phyloP scores from a whole-genome alignment of 176 grass and related monocot genomes.

The Cenchrus purpureus region DNA sequence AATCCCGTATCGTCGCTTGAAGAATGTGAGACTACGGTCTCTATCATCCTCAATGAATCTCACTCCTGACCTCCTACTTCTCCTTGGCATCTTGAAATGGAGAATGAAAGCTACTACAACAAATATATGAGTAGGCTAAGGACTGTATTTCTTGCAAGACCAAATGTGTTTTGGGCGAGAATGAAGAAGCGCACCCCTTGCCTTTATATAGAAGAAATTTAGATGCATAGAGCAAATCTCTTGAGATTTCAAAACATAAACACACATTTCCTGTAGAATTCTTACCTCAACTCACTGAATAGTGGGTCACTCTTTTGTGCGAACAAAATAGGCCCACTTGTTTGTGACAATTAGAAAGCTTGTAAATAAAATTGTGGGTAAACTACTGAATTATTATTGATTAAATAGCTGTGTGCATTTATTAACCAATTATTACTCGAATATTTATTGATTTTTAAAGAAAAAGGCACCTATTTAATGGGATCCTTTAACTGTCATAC shows the following conservation, averaged over 20 bases:
- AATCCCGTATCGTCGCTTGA: background rate
- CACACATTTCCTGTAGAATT: background rate
- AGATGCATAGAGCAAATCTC: background rate
- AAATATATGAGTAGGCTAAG: background rate
- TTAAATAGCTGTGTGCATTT: background rate
- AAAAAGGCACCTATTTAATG: background rate
- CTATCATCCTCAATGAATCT: slow-evolving; percentile 12
- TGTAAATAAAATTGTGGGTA: background rate
- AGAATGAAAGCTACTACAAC: background rate
- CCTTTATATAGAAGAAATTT: slow-evolving; percentile 19
- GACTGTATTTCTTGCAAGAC: background rate
- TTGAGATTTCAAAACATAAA: background rate
- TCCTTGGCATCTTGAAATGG: background rate
- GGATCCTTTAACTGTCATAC: background rate
- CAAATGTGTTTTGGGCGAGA: background rate
- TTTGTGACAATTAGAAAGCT: background rate
- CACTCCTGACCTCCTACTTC: slow-evolving; percentile 22
- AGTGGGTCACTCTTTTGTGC: background rate
- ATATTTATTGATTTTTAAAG: background rate
- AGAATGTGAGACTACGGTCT: slow-evolving; percentile 23
- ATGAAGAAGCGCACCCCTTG: background rate
- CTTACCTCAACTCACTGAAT: background rate
- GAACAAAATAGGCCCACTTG: background rate
- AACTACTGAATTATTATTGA: background rate
- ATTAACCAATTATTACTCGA: background rate